These are phyloP conservation scores for Spergularia marina DNA, from an alignment of 148 eudicot species.

Conservation along the genomic window DNA sequence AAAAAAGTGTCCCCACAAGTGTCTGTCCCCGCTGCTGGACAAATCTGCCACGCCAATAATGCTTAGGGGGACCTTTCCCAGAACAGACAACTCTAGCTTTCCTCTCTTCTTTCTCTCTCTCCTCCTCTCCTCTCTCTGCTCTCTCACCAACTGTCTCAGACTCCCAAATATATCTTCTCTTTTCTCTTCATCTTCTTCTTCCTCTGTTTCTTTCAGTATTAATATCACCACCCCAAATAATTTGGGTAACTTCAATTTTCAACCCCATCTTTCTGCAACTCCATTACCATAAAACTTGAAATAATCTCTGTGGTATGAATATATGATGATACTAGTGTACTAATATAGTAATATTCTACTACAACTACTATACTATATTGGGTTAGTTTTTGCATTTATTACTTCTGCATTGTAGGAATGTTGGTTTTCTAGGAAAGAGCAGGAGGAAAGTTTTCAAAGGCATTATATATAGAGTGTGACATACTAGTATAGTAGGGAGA, in stretches of 20 bases:
- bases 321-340: not conserved
- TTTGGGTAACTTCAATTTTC: not conserved
- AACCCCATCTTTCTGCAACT: not conserved
- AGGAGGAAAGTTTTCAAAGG: not conserved
- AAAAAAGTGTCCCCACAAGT: conserved; percentile 34
- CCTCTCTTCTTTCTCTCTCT: conserved; percentile 5
- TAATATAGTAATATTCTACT: not conserved
- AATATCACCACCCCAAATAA: not conserved
- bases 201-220: not conserved
- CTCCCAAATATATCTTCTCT: conserved; percentile 9
- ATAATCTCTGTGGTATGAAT: not conserved
- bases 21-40: conserved; percentile 40
- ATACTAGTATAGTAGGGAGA: not conserved
- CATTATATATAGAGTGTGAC: not conserved
- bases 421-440: conserved; percentile 37
- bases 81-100: conserved; percentile 31
- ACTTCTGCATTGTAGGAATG: conserved; percentile 36
- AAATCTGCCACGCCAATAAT: conserved; percentile 53
- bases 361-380: conserved; percentile 4
- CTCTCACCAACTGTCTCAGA: conserved; percentile 23
- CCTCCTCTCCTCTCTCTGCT: conserved; percentile 1
- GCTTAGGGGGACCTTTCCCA: conserved; percentile 31
- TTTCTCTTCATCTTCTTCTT: conserved; percentile 4
- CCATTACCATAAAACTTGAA: not conserved
- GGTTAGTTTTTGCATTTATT: conserved; percentile 7